Base-by-base conservation (phyloP, 805 yeast species). In the Scheffersomyces lignosus region DNA sequence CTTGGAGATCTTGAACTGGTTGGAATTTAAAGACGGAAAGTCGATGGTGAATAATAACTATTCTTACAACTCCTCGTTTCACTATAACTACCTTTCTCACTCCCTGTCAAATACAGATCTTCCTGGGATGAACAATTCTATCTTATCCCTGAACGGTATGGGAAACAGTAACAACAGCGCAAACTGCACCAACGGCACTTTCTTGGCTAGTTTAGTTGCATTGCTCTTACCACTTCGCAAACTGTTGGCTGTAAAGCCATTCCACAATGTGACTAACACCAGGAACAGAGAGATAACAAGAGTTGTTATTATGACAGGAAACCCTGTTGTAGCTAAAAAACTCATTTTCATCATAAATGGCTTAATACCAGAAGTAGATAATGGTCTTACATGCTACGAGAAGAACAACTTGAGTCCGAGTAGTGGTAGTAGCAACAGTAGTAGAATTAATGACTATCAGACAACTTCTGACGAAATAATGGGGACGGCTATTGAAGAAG, bases 311-410 rank as follows among this genome's bases (percentile, higher is more conserved):
- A 69, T 78, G 73, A 78, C 84, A 0, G 75, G 80, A 12, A 79
- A 79, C 48, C 77, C 80, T 24, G 73, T 73, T 5, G 80, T 79
- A 7, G 81, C 83, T 1, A 80, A 78, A 47, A 78, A 78, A 49
- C 57, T 79, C 37, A 61, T 78, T 0, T 78, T 77, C 38, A 72
- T 79, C 5, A 43, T 79, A 6, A 68, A 77, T 36, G 83, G 78
- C 0, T 40, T 79, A 17, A 54, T 79, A 13, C 72, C 77, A 1
- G 66, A 68, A 44, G 62, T 8, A 8, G 13, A 6, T 7, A 6
- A 7, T 8, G 29, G 13, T n/a, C 15, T 12, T n/a, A 6, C 15
- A 26, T 7, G 6, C 7, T 26, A 26, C 29, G 29, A 14, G n/a
- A 26, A 26, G 13, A 26, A 26, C 10, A n/a, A 13, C n/a, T 26